phyloP scores from a whole-genome alignment of 2,329 filamentous ascomycete species.

The Ascochyta lentis region DNA sequence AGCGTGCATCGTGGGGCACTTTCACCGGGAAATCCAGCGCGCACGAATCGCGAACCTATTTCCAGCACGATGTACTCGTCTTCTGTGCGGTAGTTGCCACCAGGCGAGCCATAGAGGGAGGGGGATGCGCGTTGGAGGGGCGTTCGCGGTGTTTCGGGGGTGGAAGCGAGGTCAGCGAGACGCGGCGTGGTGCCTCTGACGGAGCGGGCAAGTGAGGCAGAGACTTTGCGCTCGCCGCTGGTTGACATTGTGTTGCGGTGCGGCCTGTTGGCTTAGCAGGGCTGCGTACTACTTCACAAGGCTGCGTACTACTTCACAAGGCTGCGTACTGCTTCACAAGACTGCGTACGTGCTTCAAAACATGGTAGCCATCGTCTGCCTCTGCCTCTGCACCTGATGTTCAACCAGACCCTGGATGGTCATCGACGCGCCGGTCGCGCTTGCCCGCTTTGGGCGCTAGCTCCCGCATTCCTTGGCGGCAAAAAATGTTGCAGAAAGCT shows the following conservation, averaged over 20 bases:
- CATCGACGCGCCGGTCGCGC: slow-evolving; percentile 2
- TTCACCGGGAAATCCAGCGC: slow-evolving; percentile 87
- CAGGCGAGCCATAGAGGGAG: slow-evolving; percentile 64
- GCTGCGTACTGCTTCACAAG: no score
- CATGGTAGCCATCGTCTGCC: neutral
- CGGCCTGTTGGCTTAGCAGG: neutral
- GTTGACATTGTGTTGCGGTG: slow-evolving; percentile 23
- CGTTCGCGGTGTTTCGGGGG: slow-evolving; percentile 46
- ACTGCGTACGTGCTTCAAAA: neutral
- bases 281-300: no score
- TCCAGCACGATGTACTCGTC: slow-evolving; percentile 91
- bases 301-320: no score
- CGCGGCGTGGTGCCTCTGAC: slow-evolving; percentile 42
- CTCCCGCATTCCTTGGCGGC: slow-evolving; percentile 1
- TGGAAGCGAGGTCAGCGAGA: slow-evolving; percentile 45
- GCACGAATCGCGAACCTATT: slow-evolving; percentile 77
- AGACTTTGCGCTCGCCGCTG: slow-evolving; percentile 41
- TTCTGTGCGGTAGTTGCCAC: slow-evolving; percentile 62
- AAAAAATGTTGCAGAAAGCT: slow-evolving; percentile 16
- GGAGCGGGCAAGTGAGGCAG: slow-evolving; percentile 37
- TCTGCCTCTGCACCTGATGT: neutral
- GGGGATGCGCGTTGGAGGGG: slow-evolving; percentile 66
- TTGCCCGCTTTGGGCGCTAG: slow-evolving; percentile 7
- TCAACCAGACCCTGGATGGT: neutral
- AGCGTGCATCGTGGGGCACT: slow-evolving; percentile 73